Base-by-base conservation (phyloP, 2,329 filamentous ascomycete genomes). In the Talaromyces sp. region DNA sequence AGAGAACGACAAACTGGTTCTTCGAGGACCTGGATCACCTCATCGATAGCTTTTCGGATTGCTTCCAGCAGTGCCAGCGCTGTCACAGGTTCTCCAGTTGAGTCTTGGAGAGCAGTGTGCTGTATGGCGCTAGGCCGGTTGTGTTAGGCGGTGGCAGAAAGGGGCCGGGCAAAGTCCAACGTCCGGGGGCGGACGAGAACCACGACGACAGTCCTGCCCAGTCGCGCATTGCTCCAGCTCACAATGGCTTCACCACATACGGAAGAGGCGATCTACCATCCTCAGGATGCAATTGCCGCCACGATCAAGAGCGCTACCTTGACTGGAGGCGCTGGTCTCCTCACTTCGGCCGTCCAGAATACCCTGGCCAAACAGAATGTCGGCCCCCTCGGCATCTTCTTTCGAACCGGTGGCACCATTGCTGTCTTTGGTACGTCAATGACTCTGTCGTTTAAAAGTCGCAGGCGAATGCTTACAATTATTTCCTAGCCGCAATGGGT, bases 281-380 rank as follows among this genome's bases (percentile, higher is more conserved):
- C 89, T 55, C 85, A 87, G 75, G 90, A 96, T 82, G 87, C 91
- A 67, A 77, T 96, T 68, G 82, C 83, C 66, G 82, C 83, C 64
- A 84, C 88, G 56, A 78, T 88, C 72, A 86, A 85, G 73, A 85
- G 86, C 63, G 84, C 83, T 46, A 70, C 87, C 65, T 77, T 91
- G 68, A 87, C 88, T 63, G 86, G 86, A 70, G 79, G 80, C 62
- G 84, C 84, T 62, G 92, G 92, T 69, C 78, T 89, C 72, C 83
- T 91, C 75, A 74, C 89, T 63, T 89, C 91, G 56, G 88, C 89
- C 59, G 83, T 96, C 66, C 90, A 93, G 80, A 98, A 96, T 81
- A 91, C 92, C 62, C 84, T 97, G 68, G 83, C 88, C 59, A 92
- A 87, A 80, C 83, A 86, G 73, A 96, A 96, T 76, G 81, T 95